Percentiles rank a stretch among this genome's conserved stretches.
phyloP scores from a whole-genome alignment of 1,284 basidiomycete genomes.

The Marasmius fiardii region DNA sequence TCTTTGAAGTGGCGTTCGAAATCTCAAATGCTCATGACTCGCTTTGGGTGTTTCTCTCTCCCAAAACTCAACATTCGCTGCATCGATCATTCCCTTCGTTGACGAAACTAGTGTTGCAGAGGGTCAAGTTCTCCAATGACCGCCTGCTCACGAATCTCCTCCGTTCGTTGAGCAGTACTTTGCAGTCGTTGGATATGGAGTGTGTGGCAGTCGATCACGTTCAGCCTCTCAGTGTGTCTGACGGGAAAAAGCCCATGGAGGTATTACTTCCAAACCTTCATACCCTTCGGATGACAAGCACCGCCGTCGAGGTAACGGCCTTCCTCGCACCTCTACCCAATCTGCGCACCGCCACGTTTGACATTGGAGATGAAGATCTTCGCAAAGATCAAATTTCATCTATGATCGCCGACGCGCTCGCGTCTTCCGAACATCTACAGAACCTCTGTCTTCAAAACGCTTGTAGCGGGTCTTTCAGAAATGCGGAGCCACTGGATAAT shows the following conservation, averaged over 20 bases:
- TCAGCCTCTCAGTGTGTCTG: background rate
- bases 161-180: background rate
- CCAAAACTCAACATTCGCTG: background rate
- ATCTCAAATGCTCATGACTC: background rate
- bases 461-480: background rate
- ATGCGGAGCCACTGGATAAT: background rate
- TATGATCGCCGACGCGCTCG: background rate
- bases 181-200: background rate
- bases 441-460: background rate
- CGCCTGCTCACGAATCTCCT: background rate
- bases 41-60: background rate
- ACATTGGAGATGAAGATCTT: background rate
- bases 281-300: background rate
- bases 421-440: background rate
- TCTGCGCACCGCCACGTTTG: background rate
- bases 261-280: background rate
- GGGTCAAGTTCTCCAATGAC: background rate
- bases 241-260: background rate
- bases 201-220: background rate
- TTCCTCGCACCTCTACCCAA: background rate
- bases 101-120: background rate
- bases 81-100: background rate
- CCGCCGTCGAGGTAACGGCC: background rate
- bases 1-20: background rate
- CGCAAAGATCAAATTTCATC: background rate